A percentile compares a stretch with the other conserved stretches of the same genome.
phyloP scores from a whole-genome alignment of 805 yeast species.

The Candida broadrunensis region DNA sequence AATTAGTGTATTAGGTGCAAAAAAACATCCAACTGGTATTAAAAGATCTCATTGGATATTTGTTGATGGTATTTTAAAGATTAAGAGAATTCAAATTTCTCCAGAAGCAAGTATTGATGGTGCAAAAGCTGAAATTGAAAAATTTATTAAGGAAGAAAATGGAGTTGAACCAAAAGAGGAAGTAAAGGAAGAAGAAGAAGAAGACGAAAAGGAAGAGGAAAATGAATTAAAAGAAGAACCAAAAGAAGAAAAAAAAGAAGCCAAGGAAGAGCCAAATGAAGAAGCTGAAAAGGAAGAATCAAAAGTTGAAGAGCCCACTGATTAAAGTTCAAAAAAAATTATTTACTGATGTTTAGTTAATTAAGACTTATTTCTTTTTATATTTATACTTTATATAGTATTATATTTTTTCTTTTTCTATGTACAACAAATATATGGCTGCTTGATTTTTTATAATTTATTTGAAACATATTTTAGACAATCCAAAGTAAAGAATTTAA shows the following conservation, averaged over 20 bases:
- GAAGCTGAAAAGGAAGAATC: conserved; percentile 1
- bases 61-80: conserved; percentile 65
- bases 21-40: conserved; percentile 72
- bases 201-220: conserved; percentile 5
- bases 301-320: background rate
- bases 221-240: conserved; percentile 5
- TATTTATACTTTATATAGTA: no score
- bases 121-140: conserved; percentile 57
- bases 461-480: no score
- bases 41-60: conserved; percentile 93
- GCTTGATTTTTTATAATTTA: no score
- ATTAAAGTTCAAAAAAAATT: no score
- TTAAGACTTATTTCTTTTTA: no score
- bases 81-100: conserved; percentile 51
- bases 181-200: conserved; percentile 6
- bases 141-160: conserved; percentile 26
- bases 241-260: conserved; percentile 4
- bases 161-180: conserved; percentile 4
- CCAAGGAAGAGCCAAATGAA: conserved; percentile 3
- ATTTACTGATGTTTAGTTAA: no score
- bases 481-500: conserved; percentile 19
- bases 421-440: no score
- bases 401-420: no score
- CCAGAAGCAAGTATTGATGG: conserved; percentile 52
- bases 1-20: conserved; percentile 77